Evolutionary conservation across 257 asterid genomes (phyloP), one percentile per base, ranked within the genome.

Genomic region (Plantago elongata): DNA sequence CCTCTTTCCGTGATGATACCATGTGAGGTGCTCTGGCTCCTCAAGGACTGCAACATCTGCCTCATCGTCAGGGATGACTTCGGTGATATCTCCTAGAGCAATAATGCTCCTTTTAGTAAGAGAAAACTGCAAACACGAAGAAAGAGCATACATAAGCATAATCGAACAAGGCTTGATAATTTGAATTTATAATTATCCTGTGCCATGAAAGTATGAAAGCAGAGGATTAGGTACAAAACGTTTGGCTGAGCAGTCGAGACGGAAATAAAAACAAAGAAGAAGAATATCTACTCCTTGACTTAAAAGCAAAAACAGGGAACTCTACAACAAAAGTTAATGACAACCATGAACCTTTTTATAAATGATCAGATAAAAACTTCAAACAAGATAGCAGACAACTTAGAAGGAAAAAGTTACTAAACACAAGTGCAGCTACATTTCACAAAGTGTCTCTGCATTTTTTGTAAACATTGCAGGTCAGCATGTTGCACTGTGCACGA

Each of bases 1-100:
- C 73, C 96, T 78, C 83, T 75, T 85, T 51, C 99, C 99, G 55
- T 93, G 99, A 73, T 93, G 99, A 76, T 89, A 93, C 97, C 99
- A 93, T 37, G 97, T 93, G 72, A 93, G 96, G 79, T 93, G 99
- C 85, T 93, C 99, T 1, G 99, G 97, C 78, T 93, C 99, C 84
- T 93, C 99, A 15, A 93, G 94, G 45, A 93, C 95, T 45, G 97
- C 97, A 72, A 93, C 79, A 79, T 93, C 96, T 63, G 96, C 94
- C 64, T 89, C 97, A 5, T 82, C 92, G 66, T 93, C 96, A 9
- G 96, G 96, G 72, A 93, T 89, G 29, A 82, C 79, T 72, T 80
- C 86, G 52, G 99, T 89, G 45, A 93, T 83, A 76, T 93, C 99
- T 51, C 97, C 99, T 62, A 85, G 64, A 52, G 92, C 99, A 74